Conservation (phyloP, 257 asterid species). For the Nicotiana noctiflora region DNA sequence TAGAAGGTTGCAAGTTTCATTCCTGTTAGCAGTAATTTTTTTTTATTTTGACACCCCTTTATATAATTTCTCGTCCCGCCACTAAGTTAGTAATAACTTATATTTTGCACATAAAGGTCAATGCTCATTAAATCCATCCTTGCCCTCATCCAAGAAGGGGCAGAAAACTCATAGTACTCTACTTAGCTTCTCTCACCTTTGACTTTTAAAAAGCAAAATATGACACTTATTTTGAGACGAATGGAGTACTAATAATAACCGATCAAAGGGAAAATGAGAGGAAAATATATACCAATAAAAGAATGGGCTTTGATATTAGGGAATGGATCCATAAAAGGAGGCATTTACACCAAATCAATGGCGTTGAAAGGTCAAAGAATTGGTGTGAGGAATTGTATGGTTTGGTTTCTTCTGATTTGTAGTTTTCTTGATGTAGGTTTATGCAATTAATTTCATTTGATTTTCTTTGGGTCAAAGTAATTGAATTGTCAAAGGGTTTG, state of each 20-base stretch:
- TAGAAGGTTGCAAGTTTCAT: no score
- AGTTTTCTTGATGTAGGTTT: not conserved
- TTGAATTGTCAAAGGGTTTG: not conserved
- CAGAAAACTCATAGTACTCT: no score
- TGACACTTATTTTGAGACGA: no score
- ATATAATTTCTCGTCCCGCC: no score
- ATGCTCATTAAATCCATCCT: not conserved
- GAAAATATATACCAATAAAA: no score
- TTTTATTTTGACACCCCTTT: no score
- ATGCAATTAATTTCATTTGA: not conserved
- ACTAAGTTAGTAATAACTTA: no score
- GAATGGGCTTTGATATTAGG: not conserved
- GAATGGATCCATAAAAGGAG: not conserved
- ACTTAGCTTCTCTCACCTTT: no score
- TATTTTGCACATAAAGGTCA: not conserved
- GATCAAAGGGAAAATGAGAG: no score
- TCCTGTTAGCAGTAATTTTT: no score
- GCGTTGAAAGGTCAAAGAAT: not conserved
- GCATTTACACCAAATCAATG: not conserved
- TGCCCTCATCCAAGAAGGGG: not conserved
- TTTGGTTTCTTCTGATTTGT: not conserved
- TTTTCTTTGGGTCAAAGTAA: not conserved
- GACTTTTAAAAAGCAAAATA: no score
- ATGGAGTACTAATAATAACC: no score
- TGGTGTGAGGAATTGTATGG: not conserved